Percentiles rank a stretch among this genome's conserved stretches.
Conservation (phyloP, 2,329 filamentous ascomycete species). For the Aureobasidium sp. region DNA sequence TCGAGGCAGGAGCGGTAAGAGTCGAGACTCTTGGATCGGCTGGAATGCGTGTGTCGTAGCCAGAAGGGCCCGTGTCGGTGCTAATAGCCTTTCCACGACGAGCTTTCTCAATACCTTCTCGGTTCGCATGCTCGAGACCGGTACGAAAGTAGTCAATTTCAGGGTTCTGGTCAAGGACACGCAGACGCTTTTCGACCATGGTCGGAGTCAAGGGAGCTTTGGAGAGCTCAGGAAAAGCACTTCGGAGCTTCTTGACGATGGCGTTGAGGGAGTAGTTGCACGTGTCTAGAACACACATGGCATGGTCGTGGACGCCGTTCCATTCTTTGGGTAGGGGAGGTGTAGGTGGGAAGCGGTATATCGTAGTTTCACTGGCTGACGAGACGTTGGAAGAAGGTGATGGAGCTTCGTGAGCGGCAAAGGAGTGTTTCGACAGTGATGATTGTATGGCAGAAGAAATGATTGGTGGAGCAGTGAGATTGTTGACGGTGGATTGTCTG, state of each 20-base stretch:
- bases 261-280: slow-evolving; percentile 21
- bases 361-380: background rate
- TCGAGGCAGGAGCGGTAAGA: background rate
- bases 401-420: background rate
- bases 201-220: slow-evolving; percentile 21
- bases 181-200: slow-evolving; percentile 29
- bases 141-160: slow-evolving; percentile 26
- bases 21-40: slow-evolving; percentile 1
- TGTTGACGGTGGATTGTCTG: background rate
- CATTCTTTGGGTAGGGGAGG: slow-evolving; percentile 25
- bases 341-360: slow-evolving; percentile 10
- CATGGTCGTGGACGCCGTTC: slow-evolving; percentile 25
- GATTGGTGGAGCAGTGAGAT: background rate
- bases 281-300: slow-evolving; percentile 29
- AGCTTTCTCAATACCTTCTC: background rate
- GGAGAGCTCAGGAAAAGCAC: slow-evolving; percentile 24
- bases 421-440: background rate
- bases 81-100: background rate
- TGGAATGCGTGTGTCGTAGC: slow-evolving; percentile 3
- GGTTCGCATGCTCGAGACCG: slow-evolving; percentile 13
- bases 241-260: slow-evolving; percentile 25
- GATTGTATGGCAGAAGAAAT: background rate
- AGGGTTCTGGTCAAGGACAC: slow-evolving; percentile 27
- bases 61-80: background rate
- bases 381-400: background rate